Evolutionary conservation across 148 eudicot species (phyloP), one percentile per base, ranked within the genome.

Genomic region (Vaccinium vitisidaea): DNA sequence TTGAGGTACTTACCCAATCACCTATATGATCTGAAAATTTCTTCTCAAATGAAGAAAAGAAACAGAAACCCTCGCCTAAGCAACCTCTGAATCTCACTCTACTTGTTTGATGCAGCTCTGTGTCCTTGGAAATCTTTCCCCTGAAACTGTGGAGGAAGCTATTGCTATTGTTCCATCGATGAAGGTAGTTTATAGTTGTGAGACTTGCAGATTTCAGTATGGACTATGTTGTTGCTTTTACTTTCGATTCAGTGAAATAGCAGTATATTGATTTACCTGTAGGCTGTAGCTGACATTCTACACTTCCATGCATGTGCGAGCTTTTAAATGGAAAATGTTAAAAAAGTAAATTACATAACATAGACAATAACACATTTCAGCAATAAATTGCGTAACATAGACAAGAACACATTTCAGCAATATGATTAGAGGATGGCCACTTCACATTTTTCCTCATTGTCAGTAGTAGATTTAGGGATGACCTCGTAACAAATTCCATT

Each of bases 111-210:
- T 84, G 85, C 80, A 86, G 92, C 96, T 97, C 7, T 92, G 93
- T 85, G 99, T 95, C 21, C 92, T 97, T 65, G 99, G 99, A 30
- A 97, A 97, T 81, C 91, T 97, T 71, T 95, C 98, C 84, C 99
- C 99, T 32, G 99, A 97, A 84, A 97, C 99, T 50, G 98, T 92
- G 53, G 98, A 97, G 82, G 99, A 97, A 86, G 99, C 95, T 27
- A 90, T 93, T 78, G 95, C 99, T 8, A 93, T 95, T 94, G 99
- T 96, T 15, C 99, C 99, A 8, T 90, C 98, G 30, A 86, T 97
- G 48, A 95, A 93, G 93, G 95, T 94, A 88, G 75, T 32, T 75
- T 30, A 49, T 75, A 69, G 50, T 74, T 27, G 13, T 48, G 13
- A 70, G 8, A 10, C 39, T 39, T 39, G n/a, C 39, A 69, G 74